These are phyloP conservation scores for Penicillium canescens DNA, from an alignment of 495 filamentous ascomycete species.

Conservation along the genomic window DNA sequence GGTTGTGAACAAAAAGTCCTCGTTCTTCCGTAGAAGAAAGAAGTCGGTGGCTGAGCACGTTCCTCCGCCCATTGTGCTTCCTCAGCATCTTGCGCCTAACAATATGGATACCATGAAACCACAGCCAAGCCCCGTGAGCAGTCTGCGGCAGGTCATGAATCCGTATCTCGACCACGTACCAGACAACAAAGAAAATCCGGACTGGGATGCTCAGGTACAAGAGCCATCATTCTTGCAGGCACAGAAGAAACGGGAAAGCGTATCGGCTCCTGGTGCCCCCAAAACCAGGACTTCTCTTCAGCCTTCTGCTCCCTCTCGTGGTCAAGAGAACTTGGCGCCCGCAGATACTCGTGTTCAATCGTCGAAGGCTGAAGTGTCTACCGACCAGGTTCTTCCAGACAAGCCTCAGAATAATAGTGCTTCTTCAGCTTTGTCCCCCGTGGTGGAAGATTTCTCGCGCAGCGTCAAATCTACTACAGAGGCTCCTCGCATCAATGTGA, in stretches of 20 bases:
- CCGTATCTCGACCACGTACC: constrained; percentile 61
- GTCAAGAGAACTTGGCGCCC: constrained; percentile 49
- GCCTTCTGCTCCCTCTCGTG: constrained; percentile 20
- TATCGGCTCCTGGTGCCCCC: constrained; percentile 17
- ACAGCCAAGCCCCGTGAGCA: constrained; percentile 77
- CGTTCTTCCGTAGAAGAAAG: constrained; percentile 93
- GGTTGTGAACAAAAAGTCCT: constrained; percentile 82
- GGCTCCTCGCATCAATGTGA: constrained; percentile 17
- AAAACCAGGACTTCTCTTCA: constrained; percentile 31
- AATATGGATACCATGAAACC: constrained; percentile 35
- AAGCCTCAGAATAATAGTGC: constrained; percentile 20
- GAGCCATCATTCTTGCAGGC: constrained; percentile 14
- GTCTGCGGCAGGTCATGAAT: constrained; percentile 86
- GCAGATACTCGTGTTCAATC: constrained; percentile 48
- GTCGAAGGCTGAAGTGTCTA: constrained; percentile 18
- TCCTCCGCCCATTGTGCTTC: constrained; percentile 50
- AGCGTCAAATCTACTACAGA: constrained; percentile 23
- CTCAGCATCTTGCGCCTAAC: constrained; percentile 31
- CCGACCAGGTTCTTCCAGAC: constrained; percentile 23
- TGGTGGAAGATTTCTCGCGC: constrained; percentile 33
- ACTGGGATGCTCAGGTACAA: constrained; percentile 20
- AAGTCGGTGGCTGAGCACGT: constrained; percentile 67
- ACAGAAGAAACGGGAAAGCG: constrained; percentile 30
- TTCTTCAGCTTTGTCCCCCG: constrained; percentile 28
- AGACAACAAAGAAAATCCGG: constrained; percentile 24